These are phyloP conservation scores for Pistacia atlantica DNA, from an alignment of 345 rosid species.

Conservation along the genomic window DNA sequence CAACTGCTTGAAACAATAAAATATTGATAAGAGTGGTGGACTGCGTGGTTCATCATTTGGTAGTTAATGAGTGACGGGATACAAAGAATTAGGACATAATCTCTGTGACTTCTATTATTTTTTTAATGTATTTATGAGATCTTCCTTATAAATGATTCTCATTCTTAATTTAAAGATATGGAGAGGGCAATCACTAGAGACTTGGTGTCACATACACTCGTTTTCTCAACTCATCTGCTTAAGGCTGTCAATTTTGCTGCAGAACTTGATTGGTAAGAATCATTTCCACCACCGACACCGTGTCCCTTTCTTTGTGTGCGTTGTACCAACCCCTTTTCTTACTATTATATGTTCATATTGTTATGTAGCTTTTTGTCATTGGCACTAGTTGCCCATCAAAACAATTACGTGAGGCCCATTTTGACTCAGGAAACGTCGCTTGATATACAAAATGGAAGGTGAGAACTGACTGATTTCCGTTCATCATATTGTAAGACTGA, in stretches of 20 bases:
- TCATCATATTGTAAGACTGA: background rate
- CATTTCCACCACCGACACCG: slow-evolving; percentile 10
- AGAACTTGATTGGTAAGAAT: slow-evolving; percentile 89
- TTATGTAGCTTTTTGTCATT: slow-evolving; percentile 70
- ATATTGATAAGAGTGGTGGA: background rate
- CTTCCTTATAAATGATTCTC: slow-evolving; percentile 19
- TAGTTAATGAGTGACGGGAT: background rate
- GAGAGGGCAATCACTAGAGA: slow-evolving; percentile 89
- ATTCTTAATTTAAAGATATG: slow-evolving; percentile 64
- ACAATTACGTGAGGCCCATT: slow-evolving; percentile 87
- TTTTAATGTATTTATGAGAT: slow-evolving; percentile 7
- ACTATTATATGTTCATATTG: slow-evolving; percentile 19
- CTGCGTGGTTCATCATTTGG: no score
- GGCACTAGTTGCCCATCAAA: slow-evolving; percentile 86
- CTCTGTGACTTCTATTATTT: slow-evolving; percentile 4
- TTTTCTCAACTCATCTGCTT: slow-evolving; percentile 70
- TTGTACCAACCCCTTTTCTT: background rate
- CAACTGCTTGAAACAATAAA: background rate
- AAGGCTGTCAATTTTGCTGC: slow-evolving; percentile 85
- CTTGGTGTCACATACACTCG: slow-evolving; percentile 70
- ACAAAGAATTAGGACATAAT: background rate
- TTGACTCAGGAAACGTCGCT: slow-evolving; percentile 72
- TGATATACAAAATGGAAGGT: slow-evolving; percentile 91
- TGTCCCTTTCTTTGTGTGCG: background rate
- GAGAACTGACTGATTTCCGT: slow-evolving; percentile 21